Evolutionary conservation across 169 alveolate species (phyloP).

Genomic region (Eimeria sp.): DNA sequence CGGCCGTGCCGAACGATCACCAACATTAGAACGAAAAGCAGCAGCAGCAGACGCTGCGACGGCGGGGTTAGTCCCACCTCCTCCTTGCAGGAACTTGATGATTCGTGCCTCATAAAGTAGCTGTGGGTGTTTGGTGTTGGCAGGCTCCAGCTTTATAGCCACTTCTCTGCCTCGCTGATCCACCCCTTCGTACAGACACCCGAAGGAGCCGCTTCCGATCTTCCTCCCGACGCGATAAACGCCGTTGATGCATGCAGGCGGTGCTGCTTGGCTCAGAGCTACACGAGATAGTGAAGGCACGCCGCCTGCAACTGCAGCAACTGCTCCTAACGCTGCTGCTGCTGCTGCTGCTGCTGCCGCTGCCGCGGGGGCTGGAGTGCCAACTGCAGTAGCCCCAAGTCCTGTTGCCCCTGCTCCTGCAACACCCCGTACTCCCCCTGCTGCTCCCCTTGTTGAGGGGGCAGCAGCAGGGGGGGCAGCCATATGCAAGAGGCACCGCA

Average conservation of each 20-base stretch:
- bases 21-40: constrained; percentile 17
- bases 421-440: constrained; percentile 50
- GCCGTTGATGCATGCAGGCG: constrained; percentile 66
- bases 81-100: constrained; percentile 96
- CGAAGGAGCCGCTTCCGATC: constrained; percentile 99
- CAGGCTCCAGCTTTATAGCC: constrained; percentile 96
- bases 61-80: constrained; percentile 88
- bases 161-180: constrained; percentile 97
- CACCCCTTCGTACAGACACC: constrained; percentile 96
- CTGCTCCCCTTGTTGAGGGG: constrained; percentile 17
- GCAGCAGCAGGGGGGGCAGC: constrained; percentile 65
- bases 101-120: constrained; percentile 97
- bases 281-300: constrained; percentile 22
- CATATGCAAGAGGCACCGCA: constrained; percentile 11
- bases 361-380: neutral
- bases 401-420: neutral
- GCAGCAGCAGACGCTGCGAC: constrained; percentile 14
- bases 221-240: constrained; percentile 92
- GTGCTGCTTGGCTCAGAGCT: constrained; percentile 9
- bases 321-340: constrained; percentile 27
- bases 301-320: constrained; percentile 34
- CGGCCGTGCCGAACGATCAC: neutral
- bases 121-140: constrained; percentile 97
- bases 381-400: neutral
- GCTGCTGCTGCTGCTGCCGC: constrained; percentile 50